Percentiles rank a stretch among this genome's conserved stretches.
Conservation (phyloP, 352 stramenopile genomes). For the Aphanomyces astaci region DNA sequence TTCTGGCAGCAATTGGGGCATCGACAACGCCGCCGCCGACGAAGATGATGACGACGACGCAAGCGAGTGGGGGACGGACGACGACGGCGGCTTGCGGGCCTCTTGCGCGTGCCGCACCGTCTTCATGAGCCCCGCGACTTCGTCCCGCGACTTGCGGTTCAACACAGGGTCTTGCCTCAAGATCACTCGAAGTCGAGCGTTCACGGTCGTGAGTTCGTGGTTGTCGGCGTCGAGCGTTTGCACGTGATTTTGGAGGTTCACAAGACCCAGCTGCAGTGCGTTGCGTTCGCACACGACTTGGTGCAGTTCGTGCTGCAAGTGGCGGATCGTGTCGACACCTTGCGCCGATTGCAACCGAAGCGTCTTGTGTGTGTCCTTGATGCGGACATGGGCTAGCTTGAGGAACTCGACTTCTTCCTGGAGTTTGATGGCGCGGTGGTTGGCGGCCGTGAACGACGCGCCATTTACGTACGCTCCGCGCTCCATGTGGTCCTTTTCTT, state of each 20-base stretch:
- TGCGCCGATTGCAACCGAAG: slow-evolving; percentile 73
- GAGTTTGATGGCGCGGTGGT: slow-evolving; percentile 77
- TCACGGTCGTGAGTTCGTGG: slow-evolving; percentile 73
- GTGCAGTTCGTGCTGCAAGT: slow-evolving; percentile 68
- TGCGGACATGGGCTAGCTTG: slow-evolving; percentile 64
- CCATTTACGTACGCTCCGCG: slow-evolving; percentile 81
- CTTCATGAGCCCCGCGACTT: slow-evolving; percentile 78
- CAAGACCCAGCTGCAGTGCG: slow-evolving; percentile 42
- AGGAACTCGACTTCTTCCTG: slow-evolving; percentile 76
- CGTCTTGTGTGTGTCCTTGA: slow-evolving; percentile 77
- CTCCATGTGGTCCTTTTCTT: slow-evolving; percentile 87
- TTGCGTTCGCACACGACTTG: slow-evolving; percentile 65
- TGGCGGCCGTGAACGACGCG: slow-evolving; percentile 74
- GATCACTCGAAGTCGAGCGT: slow-evolving; percentile 73
- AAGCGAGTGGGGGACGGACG: slow-evolving; percentile 33
- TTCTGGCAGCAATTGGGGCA: slow-evolving; percentile 16
- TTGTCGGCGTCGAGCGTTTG: slow-evolving; percentile 77
- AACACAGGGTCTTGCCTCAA: slow-evolving; percentile 76
- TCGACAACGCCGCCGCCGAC: slow-evolving; percentile 23
- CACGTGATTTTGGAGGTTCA: slow-evolving; percentile 51
- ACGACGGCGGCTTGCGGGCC: slow-evolving; percentile 37
- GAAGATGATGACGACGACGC: too few species aligned
- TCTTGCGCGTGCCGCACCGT: slow-evolving; percentile 38
- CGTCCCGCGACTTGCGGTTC: slow-evolving; percentile 75
- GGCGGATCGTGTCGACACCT: slow-evolving; percentile 71